Evolutionary conservation across 2,329 filamentous ascomycete genomes (phyloP).

Genomic region (Pestalotiopsis sp.): DNA sequence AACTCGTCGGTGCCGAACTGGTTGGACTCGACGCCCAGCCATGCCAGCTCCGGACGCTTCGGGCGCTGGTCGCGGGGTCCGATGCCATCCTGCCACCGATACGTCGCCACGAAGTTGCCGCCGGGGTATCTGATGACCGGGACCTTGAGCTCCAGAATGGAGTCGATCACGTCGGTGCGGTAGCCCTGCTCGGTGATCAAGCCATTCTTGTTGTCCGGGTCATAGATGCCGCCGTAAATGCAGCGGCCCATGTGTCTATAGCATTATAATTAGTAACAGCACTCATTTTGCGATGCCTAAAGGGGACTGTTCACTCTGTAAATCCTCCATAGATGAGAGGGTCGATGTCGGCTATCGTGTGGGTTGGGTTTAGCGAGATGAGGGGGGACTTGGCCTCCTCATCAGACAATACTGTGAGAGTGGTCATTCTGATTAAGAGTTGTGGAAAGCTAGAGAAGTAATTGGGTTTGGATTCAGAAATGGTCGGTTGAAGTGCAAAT

Average conservation of each 20-base stretch:
- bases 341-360: conserved; percentile 73
- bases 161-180: conserved; percentile 76
- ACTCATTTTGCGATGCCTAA: conserved; percentile 8
- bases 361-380: conserved; percentile 66
- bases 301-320: conserved; percentile 60
- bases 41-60: conserved; percentile 71
- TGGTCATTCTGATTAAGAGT: conserved; percentile 61
- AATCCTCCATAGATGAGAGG: conserved; percentile 84
- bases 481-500: not conserved
- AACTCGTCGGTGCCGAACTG: conserved; percentile 87
- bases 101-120: conserved; percentile 83
- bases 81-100: conserved; percentile 83
- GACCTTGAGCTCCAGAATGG: conserved; percentile 72
- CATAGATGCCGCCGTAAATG: conserved; percentile 86
- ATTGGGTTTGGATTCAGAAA: not conserved
- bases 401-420: conserved; percentile 69
- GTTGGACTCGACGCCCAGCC: conserved; percentile 77
- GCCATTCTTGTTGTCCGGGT: conserved; percentile 70
- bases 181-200: conserved; percentile 77
- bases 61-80: conserved; percentile 73
- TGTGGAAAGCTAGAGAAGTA: not conserved
- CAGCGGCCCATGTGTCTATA: conserved; percentile 83
- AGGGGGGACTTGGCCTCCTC: conserved; percentile 54
- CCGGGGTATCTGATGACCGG: conserved; percentile 82
- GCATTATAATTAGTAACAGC: not conserved